Base-by-base conservation (phyloP, 192 early-diverging fungal species). In the Radiomyces spectabilis region DNA sequence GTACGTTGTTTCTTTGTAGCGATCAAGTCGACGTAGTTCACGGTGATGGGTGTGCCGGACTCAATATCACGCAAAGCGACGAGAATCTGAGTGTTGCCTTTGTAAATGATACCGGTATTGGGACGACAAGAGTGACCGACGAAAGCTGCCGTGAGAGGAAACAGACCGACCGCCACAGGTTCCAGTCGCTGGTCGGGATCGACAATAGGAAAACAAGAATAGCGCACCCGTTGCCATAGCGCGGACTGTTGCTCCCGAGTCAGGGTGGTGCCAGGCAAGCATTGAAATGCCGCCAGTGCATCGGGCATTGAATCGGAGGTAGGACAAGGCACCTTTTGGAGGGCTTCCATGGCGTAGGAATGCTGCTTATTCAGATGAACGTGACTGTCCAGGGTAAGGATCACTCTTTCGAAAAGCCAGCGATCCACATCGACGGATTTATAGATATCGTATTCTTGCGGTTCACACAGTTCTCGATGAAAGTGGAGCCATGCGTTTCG, bases 71-170 rank as follows among this genome's bases (percentile, higher is more conserved):
- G 58, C 4, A 84, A 53, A 4, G 79, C 63, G 16, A 66, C 69
- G 16, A 86, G 48, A 5, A 74, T 37, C 57, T 84, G 81, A 7
- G 44, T 40, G 13, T 58, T 60, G 2, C 68, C 69, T 35, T 74
- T 66, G 41, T 81, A 87, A 55, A 78, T 66, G 2, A 77, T 70
- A 27, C 74, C 72, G 19, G 74, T 68, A 53, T 85, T 85, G 8
- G 85, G 84, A 13, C 54, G 62, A 56, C 85, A 87, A 10, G 84
- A 85, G 53, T 87, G 84, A 2, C 2, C 2, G 48, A 86, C 83
- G 37, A 79, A 69, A 10, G 86, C 55, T 4, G 85, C 63, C 2
- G 78, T 85, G 1, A 87, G 38, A 1, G 85, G 84, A 61, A 60
- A 65, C 6, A 49, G 16, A 26, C 57, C 57, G 5, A 41, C 41